Conservation (phyloP, 371 early-diverging fungal species). For the Apophysomyces elegans region DNA sequence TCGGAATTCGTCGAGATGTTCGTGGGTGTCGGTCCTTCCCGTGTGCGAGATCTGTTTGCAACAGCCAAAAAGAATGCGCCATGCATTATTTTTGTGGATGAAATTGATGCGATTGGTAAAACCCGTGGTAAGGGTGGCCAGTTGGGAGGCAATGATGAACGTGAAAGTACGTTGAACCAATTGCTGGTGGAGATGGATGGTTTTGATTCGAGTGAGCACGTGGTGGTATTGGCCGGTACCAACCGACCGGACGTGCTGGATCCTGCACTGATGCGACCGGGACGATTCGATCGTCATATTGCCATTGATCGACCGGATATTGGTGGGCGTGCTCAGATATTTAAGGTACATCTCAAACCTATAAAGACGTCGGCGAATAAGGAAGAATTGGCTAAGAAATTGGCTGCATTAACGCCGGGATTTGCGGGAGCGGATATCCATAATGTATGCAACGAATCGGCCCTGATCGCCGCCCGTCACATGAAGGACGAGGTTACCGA, state of each 20-base stretch:
- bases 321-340: conserved; percentile 93
- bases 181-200: conserved; percentile 99
- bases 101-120: conserved; percentile 99
- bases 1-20: conserved; percentile 99
- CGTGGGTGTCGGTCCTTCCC: conserved; percentile 98
- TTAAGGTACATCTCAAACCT: conserved; percentile 93
- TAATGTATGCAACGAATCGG: conserved; percentile 99
- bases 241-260: conserved; percentile 94
- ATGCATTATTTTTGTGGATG: conserved; percentile 99
- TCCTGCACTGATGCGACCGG: conserved; percentile 94
- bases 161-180: conserved; percentile 97
- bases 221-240: conserved; percentile 95
- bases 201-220: conserved; percentile 88
- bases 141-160: conserved; percentile 96
- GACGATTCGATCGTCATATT: conserved; percentile 99
- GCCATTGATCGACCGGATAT: conserved; percentile 96
- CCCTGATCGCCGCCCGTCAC: conserved; percentile 94
- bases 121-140: conserved; percentile 93
- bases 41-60: conserved; percentile 97
- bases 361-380: conserved; percentile 38
- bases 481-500: conserved; percentile 78
- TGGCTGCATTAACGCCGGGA: conserved; percentile 95
- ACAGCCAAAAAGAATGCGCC: conserved; percentile 97
- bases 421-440: conserved; percentile 98
- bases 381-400: conserved; percentile 25